Conservation (phyloP, 1,284 basidiomycete genomes). For the Moniliophthora roreri region DNA sequence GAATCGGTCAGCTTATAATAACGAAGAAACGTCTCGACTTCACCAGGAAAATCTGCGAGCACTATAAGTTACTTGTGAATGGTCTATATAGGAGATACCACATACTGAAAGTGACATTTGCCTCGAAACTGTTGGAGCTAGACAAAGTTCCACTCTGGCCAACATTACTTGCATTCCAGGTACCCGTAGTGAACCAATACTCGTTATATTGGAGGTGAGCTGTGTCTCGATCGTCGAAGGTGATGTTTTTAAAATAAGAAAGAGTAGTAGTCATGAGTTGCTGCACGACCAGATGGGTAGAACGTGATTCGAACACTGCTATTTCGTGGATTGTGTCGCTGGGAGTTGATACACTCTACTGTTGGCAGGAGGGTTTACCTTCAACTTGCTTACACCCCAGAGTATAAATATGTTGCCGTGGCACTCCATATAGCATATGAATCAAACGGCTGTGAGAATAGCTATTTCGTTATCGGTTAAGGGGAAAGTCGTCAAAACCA, state of each 20-base stretch:
- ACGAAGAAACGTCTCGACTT: neutral
- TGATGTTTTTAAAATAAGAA: constrained; percentile 17
- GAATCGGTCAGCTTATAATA: neutral
- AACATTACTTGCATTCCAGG: constrained; percentile 25
- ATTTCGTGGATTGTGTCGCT: no score
- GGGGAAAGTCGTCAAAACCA: no score
- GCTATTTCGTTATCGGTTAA: no score
- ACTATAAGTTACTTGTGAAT: neutral
- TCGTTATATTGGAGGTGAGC: constrained; percentile 18
- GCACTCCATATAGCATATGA: no score
- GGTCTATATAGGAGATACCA: neutral
- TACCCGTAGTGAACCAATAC: constrained; percentile 23
- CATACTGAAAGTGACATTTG: constrained; percentile 28
- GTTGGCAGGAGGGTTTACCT: neutral
- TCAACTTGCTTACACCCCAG: neutral
- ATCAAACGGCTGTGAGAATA: no score
- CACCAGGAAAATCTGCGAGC: constrained; percentile 12
- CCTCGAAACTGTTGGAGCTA: constrained; percentile 20
- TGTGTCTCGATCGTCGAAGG: constrained; percentile 25
- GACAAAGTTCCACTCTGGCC: constrained; percentile 28
- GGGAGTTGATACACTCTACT: no score
- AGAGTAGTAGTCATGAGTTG: no score
- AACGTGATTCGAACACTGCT: neutral
- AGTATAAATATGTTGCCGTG: neutral
- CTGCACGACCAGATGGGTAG: neutral